Percentiles rank a stretch among this genome's conserved stretches.
phyloP scores from a whole-genome alignment of 2,329 filamentous ascomycete species.

The Apiospora saccharicola region DNA sequence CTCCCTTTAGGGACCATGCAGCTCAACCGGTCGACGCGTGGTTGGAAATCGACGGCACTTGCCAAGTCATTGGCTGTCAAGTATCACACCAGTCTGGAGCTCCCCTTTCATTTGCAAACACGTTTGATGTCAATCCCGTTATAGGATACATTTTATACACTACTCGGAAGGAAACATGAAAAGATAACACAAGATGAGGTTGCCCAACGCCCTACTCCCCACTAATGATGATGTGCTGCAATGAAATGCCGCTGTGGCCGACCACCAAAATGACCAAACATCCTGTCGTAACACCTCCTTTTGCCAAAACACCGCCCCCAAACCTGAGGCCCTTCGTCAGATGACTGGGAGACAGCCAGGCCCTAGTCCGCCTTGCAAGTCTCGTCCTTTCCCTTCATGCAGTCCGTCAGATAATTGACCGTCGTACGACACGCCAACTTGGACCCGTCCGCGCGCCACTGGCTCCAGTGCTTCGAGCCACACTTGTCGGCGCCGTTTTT shows the following conservation, averaged over 20 bases:
- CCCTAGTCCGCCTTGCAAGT: background rate
- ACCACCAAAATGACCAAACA: background rate
- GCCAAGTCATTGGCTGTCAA: too few species aligned
- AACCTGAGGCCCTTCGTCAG: background rate
- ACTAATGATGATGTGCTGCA: background rate
- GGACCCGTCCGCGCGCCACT: slow-evolving; percentile 8
- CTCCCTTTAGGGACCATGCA: too few species aligned
- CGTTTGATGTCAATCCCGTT: too few species aligned
- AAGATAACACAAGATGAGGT: background rate
- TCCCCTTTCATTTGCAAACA: too few species aligned
- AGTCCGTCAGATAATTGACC: slow-evolving; percentile 24
- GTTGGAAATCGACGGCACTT: too few species aligned
- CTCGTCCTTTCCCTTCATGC: slow-evolving; percentile 8
- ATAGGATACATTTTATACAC: too few species aligned
- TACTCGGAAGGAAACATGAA: background rate
- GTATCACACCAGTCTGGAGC: too few species aligned
- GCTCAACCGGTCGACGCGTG: too few species aligned
- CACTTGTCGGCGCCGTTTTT: slow-evolving; percentile 26
- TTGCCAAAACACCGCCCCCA: background rate
- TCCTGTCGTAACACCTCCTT: background rate
- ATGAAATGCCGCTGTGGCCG: background rate
- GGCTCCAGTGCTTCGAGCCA: slow-evolving; percentile 28
- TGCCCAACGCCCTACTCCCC: background rate
- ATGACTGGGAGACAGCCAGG: background rate
- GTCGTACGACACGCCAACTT: slow-evolving; percentile 25